These are phyloP conservation scores for Cyberlindnera maclurae DNA, from an alignment of 805 yeast genomes.

Conservation along the genomic window DNA sequence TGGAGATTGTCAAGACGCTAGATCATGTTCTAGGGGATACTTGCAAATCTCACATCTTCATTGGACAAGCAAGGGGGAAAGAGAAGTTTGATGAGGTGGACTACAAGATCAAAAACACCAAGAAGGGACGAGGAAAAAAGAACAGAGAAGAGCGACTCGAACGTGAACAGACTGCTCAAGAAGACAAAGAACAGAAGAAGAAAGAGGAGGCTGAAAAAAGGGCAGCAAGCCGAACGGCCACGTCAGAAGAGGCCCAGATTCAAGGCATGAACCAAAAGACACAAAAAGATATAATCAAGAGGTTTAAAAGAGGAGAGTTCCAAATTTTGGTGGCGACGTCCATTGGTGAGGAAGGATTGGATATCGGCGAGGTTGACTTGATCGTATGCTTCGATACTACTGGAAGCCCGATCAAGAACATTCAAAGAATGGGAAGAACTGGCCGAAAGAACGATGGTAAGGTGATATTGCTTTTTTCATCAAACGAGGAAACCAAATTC, in stretches of 20 bases:
- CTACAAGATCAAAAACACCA: constrained; percentile 35
- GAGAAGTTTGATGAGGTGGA: constrained; percentile 58
- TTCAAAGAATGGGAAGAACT: constrained; percentile 97
- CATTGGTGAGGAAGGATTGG: constrained; percentile 97
- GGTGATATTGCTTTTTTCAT: constrained; percentile 66
- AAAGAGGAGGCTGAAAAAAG: constrained; percentile 29
- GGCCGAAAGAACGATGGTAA: constrained; percentile 92
- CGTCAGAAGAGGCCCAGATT: constrained; percentile 69
- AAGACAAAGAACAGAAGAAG: constrained; percentile 26
- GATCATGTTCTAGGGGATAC: constrained; percentile 34
- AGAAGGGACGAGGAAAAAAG: constrained; percentile 36
- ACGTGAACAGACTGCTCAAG: constrained; percentile 24
- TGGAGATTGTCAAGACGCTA: constrained; percentile 67
- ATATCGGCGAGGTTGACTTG: constrained; percentile 95
- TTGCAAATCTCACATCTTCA: constrained; percentile 74
- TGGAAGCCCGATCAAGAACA: constrained; percentile 83
- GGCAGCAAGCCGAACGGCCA: constrained; percentile 38
- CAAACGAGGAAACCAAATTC: constrained; percentile 72
- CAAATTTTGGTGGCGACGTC: constrained; percentile 92
- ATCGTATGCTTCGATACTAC: constrained; percentile 92
- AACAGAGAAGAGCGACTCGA: constrained; percentile 28
- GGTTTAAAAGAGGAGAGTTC: constrained; percentile 64
- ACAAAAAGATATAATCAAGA: constrained; percentile 70
- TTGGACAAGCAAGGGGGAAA: constrained; percentile 82
- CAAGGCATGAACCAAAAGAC: constrained; percentile 87